These are phyloP conservation scores for Alternaria sp. DNA, from an alignment of 2,329 filamentous ascomycete genomes.

Conservation along the genomic window DNA sequence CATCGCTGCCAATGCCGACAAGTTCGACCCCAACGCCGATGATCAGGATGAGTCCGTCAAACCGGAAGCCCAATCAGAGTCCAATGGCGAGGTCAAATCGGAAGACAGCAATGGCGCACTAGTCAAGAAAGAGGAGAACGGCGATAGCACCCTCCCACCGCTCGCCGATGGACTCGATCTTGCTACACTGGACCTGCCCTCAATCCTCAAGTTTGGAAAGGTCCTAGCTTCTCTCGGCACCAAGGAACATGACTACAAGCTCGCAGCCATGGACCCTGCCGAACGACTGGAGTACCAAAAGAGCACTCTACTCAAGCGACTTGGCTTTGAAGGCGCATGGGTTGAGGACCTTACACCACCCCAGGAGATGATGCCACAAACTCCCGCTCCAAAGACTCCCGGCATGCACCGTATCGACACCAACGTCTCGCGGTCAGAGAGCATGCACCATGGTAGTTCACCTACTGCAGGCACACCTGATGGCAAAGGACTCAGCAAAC, in stretches of 20 bases:
- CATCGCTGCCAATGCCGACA: conserved; percentile 86
- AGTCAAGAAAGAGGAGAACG: conserved; percentile 59
- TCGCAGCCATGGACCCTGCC: conserved; percentile 81
- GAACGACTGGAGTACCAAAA: conserved; percentile 85
- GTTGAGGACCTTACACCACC: conserved; percentile 82
- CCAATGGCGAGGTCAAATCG: conserved; percentile 61
- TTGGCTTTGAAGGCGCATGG: conserved; percentile 84
- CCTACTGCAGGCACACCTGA: conserved; percentile 53
- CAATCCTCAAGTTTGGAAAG: conserved; percentile 82
- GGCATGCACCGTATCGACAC: conserved; percentile 59
- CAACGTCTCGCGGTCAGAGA: conserved; percentile 53
- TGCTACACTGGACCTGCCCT: conserved; percentile 75
- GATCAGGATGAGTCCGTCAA: conserved; percentile 68
- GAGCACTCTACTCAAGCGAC: conserved; percentile 79
- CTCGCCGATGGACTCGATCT: conserved; percentile 73
- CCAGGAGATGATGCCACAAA: conserved; percentile 61
- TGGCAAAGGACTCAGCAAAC: conserved; percentile 72
- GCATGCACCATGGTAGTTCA: conserved; percentile 54
- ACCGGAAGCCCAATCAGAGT: conserved; percentile 52
- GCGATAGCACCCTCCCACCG: conserved; percentile 48
- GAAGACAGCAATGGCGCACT: conserved; percentile 55
- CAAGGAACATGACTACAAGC: conserved; percentile 80
- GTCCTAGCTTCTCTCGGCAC: conserved; percentile 82
- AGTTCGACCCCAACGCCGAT: conserved; percentile 83
- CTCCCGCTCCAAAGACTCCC: conserved; percentile 45